phyloP scores from a whole-genome alignment of 106 monocot genomes.

The Xerophyta viscosa region DNA sequence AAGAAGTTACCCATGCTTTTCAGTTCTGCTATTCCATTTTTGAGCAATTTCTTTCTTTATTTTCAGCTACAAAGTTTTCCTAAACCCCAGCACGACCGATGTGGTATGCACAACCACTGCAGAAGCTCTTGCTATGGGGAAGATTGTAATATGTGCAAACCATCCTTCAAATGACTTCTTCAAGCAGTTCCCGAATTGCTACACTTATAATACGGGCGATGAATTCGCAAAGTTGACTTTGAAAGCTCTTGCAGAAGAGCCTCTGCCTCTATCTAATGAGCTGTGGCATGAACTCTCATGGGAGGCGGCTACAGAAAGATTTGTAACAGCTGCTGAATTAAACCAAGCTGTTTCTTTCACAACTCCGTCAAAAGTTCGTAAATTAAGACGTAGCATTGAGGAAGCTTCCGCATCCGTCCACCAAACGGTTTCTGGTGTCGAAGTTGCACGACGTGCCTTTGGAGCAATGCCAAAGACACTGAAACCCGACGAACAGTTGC shows the following conservation, averaged over 20 bases:
- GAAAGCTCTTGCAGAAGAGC: constrained; percentile 46
- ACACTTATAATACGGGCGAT: constrained; percentile 21
- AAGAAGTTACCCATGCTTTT: no score
- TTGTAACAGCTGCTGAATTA: constrained; percentile 41
- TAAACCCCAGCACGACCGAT: constrained; percentile 82
- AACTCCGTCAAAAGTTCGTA: background rate
- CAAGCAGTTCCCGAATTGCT: constrained; percentile 65
- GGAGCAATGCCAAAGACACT: constrained; percentile 74
- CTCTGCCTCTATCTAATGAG: constrained; percentile 39
- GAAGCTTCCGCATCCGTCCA: constrained; percentile 41
- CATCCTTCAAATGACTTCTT: constrained; percentile 73
- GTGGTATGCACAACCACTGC: constrained; percentile 80
- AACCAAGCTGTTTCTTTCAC: background rate
- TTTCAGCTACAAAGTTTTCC: constrained; percentile 66
- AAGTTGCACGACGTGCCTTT: constrained; percentile 45
- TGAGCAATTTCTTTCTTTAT: background rate
- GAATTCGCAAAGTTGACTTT: constrained; percentile 48
- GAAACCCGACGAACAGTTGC: constrained; percentile 57
- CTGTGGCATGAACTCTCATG: constrained; percentile 50
- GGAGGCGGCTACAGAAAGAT: constrained; percentile 78
- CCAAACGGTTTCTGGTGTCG: constrained; percentile 46
- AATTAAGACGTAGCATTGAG: constrained; percentile 31
- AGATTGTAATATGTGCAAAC: constrained; percentile 58
- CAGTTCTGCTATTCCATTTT: background rate
- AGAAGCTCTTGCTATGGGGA: constrained; percentile 72